Evolutionary conservation across 139 green algal species (phyloP).

Genomic region (Tetradesmus lagerheimii): DNA sequence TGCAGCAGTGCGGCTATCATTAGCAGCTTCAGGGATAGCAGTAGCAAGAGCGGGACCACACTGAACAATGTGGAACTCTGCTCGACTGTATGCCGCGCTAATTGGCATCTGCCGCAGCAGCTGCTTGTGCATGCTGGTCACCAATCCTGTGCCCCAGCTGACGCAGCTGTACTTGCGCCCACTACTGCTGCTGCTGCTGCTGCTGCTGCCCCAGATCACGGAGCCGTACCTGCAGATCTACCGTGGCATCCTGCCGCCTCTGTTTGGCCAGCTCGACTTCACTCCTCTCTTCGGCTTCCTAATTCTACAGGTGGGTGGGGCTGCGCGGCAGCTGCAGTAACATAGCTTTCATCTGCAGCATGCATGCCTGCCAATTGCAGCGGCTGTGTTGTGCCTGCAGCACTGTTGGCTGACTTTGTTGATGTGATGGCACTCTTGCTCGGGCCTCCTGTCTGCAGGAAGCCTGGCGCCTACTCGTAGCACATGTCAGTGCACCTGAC

Average conservation of each 20-base stretch:
- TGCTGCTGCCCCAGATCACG: conserved; percentile 80
- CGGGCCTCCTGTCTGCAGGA: no score
- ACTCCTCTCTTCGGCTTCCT: conserved; percentile 98
- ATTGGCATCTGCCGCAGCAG: no score
- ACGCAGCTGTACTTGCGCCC: neutral
- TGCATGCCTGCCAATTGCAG: no score
- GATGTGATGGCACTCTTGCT: no score
- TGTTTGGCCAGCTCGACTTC: conserved; percentile 97
- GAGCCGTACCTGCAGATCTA: conserved; percentile 99
- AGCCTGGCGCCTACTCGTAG: no score
- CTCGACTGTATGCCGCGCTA: no score
- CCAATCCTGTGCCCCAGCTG: no score
- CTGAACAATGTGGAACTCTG: no score
- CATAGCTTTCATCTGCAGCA: neutral
- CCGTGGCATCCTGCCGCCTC: conserved; percentile 91
- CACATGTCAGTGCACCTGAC: no score
- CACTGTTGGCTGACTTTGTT: neutral
- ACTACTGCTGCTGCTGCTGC: neutral
- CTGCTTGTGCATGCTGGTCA: no score
- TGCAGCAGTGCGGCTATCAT: neutral
- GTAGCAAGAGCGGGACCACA: neutral
- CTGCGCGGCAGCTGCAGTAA: neutral
- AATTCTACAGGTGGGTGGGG: conserved; percentile 85
- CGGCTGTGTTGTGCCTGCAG: no score
- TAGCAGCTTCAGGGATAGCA: neutral